Base-by-base conservation (phyloP, 371 early-diverging fungal species). In the Fennellomyces sp. region DNA sequence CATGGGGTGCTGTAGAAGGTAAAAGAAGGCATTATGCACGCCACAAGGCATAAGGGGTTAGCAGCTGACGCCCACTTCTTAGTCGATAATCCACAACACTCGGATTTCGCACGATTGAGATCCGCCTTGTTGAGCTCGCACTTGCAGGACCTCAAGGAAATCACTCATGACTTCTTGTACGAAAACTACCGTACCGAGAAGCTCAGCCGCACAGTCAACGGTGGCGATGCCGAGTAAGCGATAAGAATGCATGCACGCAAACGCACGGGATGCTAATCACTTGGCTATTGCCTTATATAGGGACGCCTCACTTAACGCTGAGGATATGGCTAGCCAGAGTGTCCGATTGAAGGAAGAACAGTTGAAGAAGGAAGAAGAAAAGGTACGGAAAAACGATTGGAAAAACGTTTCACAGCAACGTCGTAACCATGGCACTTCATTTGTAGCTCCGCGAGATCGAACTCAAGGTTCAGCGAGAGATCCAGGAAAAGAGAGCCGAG, bases 1-100 rank as follows among this genome's bases (percentile, higher is more conserved):
- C 97, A n/a, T 99, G 99, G 99, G 99, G 99, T 66, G 86, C 95
- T 54, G 96, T 99, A 30, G 97, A 98, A 77, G 78, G 78, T 78
- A 68, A 39, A 41, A 17, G 31, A 21, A 36, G 21, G 10, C 19
- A 60, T 23, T 23, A 2, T 36, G 25, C 2, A 11, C 27, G 36
- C 45, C 23, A 12, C 21, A 55, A 15, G 33, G 12, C 29, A 35
- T 21, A 38, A 35, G 36, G 12, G 36, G 27, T 35, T 12, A 39
- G 25, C 13, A 27, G 53, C 17, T 60, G 27, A 39, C 23, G 2
- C 21, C 61, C 42, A 19, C 17, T 11, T 25, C 23, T 3, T 36
- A 81, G 91, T 94, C 51, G 91, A 89, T 51, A 91, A 92, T 60
- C 87, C 88, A 11, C 86, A 93, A 66, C 95, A 97, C 73, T 97